Evolutionary conservation across 495 filamentous ascomycete genomes (phyloP).

Genomic region (Penicillium paxilli): DNA sequence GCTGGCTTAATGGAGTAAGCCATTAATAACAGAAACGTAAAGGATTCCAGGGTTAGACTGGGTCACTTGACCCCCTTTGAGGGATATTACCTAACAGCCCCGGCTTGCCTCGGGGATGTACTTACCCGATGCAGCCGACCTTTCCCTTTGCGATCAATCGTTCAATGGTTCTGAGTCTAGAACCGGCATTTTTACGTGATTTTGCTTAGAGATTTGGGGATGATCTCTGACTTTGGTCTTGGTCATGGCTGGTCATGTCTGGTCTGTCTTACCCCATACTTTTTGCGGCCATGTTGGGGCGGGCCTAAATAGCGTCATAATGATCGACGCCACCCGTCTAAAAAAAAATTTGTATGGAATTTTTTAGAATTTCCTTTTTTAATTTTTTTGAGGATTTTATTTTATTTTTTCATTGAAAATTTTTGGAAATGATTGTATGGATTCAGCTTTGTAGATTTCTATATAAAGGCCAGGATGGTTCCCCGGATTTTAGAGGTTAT

Average conservation of each 20-base stretch:
- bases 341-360: constrained; percentile 4
- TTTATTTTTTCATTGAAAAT: too few species aligned
- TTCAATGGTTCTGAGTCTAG: constrained; percentile 4
- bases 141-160: constrained; percentile 6
- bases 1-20: not conserved
- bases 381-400: too few species aligned
- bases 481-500: constrained; percentile 5
- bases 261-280: not conserved
- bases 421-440: too few species aligned
- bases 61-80: constrained; percentile 11
- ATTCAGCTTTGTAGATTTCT: not conserved
- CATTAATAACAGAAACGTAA: not conserved
- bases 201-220: not conserved
- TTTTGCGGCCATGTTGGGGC: not conserved
- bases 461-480: constrained; percentile 3
- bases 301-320: constrained; percentile 14
- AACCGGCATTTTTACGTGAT: constrained; percentile 15
- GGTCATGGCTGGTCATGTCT: too few species aligned
- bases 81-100: constrained; percentile 16
- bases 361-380: not conserved
- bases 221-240: not conserved
- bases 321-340: constrained; percentile 14
- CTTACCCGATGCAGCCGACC: constrained; percentile 9
- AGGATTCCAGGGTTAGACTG: constrained; percentile 3
- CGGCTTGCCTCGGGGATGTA: too few species aligned